Evolutionary conservation across 176 grass and related monocot genomes (phyloP).

Genomic region (Oryza nivara): DNA sequence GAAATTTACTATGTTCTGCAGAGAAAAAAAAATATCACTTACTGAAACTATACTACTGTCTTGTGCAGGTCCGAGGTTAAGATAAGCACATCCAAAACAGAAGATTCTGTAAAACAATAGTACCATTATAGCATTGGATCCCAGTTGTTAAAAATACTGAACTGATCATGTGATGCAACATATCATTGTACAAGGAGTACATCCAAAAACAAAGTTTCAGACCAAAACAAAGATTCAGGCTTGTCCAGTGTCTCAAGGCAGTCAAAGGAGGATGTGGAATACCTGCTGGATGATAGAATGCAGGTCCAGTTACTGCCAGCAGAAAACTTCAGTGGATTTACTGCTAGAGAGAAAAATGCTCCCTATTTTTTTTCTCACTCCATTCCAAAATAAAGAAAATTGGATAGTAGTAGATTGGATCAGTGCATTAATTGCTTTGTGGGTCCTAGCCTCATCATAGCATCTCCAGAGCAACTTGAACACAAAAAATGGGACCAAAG

Average conservation of each 20-base stretch:
- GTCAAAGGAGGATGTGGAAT: slow-evolving; percentile 24
- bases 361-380: background rate
- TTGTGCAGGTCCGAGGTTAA: slow-evolving; percentile 7
- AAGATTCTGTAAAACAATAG: background rate
- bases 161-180: slow-evolving; percentile 30
- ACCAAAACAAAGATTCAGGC: slow-evolving; percentile 1
- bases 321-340: slow-evolving; percentile 21
- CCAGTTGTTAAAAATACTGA: background rate
- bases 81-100: slow-evolving; percentile 4
- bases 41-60: background rate
- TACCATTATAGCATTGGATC: slow-evolving; percentile 15
- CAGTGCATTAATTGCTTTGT: background rate
- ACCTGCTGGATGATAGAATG: background rate
- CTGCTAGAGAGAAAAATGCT: background rate
- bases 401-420: background rate
- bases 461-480: slow-evolving; percentile 26
- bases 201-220: slow-evolving; percentile 4
- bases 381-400: background rate
- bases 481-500: slow-evolving; percentile 37
- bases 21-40: background rate
- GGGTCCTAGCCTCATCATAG: slow-evolving; percentile 10
- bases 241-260: background rate
- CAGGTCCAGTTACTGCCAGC: background rate
- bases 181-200: slow-evolving; percentile 29
- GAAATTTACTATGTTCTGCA: background rate